Percentiles rank a stretch among this genome's conserved stretches.
Conservation (phyloP, 2,329 filamentous ascomycete genomes). For the Calycina marina region DNA sequence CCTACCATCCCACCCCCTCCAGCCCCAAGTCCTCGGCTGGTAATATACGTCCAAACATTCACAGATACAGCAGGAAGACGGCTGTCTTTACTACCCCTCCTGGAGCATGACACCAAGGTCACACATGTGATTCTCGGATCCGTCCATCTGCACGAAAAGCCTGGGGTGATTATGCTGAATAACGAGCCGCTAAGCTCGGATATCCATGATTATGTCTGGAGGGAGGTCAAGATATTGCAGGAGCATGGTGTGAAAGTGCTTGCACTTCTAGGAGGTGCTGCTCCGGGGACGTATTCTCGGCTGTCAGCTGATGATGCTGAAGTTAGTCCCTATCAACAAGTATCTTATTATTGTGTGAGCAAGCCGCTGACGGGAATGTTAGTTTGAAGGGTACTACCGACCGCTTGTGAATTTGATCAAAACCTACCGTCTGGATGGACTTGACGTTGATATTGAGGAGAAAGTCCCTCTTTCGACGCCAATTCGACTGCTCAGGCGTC, state of each 20-base stretch:
- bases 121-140: constrained; percentile 5
- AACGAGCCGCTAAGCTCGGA: constrained; percentile 3
- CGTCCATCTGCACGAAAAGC: constrained; percentile 2
- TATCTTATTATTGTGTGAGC: too few species aligned
- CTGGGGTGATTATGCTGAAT: constrained; percentile 6
- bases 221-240: constrained; percentile 5
- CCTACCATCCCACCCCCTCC: neutral
- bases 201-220: constrained; percentile 7
- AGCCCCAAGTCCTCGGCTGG: constrained; percentile 2
- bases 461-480: constrained; percentile 56
- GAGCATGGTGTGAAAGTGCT: constrained; percentile 5
- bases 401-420: constrained; percentile 29
- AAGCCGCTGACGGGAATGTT: constrained; percentile 2
- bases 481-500: constrained; percentile 67
- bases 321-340: constrained; percentile 11
- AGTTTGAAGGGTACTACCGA: constrained; percentile 10
- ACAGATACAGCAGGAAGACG: constrained; percentile 1
- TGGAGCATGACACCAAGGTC: constrained; percentile 1
- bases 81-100: constrained; percentile 21
- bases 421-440: constrained; percentile 71
- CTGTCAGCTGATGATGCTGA: constrained; percentile 36
- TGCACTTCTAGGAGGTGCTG: constrained; percentile 8
- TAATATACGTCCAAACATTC: constrained; percentile 6
- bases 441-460: constrained; percentile 81
- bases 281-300: constrained; percentile 28